phyloP scores from a whole-genome alignment of 345 rosid species.

The Kandelia obovata region DNA sequence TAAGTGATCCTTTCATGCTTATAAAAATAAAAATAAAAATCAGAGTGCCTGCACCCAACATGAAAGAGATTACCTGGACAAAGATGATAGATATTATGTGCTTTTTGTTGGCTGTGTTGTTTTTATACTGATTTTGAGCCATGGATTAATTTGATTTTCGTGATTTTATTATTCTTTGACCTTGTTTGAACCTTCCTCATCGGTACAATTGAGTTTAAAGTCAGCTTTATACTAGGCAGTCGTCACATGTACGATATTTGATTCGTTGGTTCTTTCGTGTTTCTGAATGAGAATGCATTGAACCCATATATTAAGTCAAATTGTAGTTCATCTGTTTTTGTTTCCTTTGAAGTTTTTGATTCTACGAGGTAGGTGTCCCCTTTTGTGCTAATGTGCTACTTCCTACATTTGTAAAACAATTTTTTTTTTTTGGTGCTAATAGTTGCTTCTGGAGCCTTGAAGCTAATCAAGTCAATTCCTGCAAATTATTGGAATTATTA shows the following conservation, averaged over 20 bases:
- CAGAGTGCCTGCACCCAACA: slow-evolving; percentile 19
- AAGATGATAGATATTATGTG: slow-evolving; percentile 21
- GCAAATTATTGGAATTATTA: neutral
- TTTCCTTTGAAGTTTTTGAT: slow-evolving; percentile 9
- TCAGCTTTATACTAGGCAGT: slow-evolving; percentile 24
- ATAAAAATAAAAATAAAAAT: neutral
- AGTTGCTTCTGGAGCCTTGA: neutral
- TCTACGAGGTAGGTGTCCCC: slow-evolving; percentile 11
- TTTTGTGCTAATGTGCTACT: neutral
- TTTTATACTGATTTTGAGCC: slow-evolving; percentile 24
- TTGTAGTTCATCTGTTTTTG: slow-evolving; percentile 2
- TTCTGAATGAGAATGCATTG: slow-evolving; percentile 3
- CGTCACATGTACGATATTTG: slow-evolving; percentile 2
- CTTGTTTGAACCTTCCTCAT: slow-evolving; percentile 17
- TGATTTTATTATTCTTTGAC: slow-evolving; percentile 26
- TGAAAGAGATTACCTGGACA: slow-evolving; percentile 20
- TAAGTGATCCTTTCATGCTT: slow-evolving; percentile 15
- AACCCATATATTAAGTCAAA: slow-evolving; percentile 23
- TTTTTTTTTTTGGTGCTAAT: neutral
- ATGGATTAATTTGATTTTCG: slow-evolving; percentile 7
- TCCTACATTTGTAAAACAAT: neutral
- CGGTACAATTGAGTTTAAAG: slow-evolving; percentile 14
- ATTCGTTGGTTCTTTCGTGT: slow-evolving; percentile 8
- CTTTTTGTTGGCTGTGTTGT: slow-evolving; percentile 21
- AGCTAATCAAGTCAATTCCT: slow-evolving; percentile 1